These are phyloP conservation scores for Tuber indicum DNA, from an alignment of 495 filamentous ascomycete genomes.

Conservation along the genomic window DNA sequence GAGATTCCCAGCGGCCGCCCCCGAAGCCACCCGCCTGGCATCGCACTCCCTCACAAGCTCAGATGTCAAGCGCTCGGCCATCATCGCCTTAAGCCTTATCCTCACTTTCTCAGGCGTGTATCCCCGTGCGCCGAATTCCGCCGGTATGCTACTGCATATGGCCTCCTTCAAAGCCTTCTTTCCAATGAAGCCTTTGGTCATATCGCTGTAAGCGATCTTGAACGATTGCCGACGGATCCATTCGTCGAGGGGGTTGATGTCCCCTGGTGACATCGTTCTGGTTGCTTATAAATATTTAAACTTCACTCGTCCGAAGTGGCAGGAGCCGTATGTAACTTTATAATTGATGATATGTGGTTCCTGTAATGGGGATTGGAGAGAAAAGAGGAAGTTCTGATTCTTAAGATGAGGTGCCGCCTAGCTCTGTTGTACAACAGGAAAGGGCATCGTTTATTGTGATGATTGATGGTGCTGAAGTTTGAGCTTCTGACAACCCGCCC, in stretches of 20 bases:
- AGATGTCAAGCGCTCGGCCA: slow-evolving; percentile 23
- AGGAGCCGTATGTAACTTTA: background rate
- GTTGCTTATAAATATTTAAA: background rate
- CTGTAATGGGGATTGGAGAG: slow-evolving; percentile 2
- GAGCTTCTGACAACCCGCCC: background rate
- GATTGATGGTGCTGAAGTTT: background rate
- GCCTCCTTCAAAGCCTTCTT: slow-evolving; percentile 25
- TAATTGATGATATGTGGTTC: background rate
- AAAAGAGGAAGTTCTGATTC: slow-evolving; percentile 1
- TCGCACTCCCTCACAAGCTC: slow-evolving; percentile 24
- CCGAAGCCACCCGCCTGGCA: slow-evolving; percentile 12
- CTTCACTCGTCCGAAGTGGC: background rate
- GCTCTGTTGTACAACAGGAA: background rate
- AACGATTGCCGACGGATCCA: slow-evolving; percentile 30
- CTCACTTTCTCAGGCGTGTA: slow-evolving; percentile 23
- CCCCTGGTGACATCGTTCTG: background rate
- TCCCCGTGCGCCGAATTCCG: slow-evolving; percentile 19
- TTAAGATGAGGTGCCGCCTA: background rate
- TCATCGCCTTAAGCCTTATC: slow-evolving; percentile 23
- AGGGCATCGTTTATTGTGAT: background rate
- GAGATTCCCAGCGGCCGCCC: background rate
- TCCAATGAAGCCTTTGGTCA: slow-evolving; percentile 25
- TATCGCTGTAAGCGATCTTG: slow-evolving; percentile 25
- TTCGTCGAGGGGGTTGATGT: slow-evolving; percentile 15
- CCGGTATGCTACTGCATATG: slow-evolving; percentile 17